These are phyloP conservation scores for Colletotrichum sp. DNA, from an alignment of 2,329 filamentous ascomycete genomes.

Conservation along the genomic window DNA sequence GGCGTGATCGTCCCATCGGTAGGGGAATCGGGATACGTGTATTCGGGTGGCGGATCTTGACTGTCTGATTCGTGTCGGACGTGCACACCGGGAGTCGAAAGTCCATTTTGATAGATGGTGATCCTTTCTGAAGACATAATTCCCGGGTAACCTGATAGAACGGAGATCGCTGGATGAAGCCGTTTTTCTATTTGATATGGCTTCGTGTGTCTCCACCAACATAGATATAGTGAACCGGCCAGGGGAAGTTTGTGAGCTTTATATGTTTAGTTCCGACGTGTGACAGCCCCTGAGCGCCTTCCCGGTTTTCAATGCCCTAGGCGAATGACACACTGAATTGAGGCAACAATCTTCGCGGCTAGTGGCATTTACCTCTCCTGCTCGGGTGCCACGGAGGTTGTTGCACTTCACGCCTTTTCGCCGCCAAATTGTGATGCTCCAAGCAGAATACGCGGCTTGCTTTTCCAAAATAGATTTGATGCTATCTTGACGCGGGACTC, in stretches of 20 bases:
- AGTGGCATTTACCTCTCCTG: neutral
- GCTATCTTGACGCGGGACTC: neutral
- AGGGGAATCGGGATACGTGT: neutral
- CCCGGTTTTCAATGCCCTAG: neutral
- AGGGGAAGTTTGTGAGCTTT: neutral
- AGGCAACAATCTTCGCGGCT: neutral
- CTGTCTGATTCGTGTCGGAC: neutral
- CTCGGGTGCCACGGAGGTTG: neutral
- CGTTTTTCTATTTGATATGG: neutral
- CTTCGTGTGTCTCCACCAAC: neutral
- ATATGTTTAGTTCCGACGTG: neutral
- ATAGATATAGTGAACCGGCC: neutral
- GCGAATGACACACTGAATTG: neutral
- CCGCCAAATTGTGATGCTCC: neutral
- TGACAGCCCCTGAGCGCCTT: neutral
- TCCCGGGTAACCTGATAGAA: neutral
- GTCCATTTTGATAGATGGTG: neutral
- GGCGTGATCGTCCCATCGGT: neutral
- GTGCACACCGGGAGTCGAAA: neutral
- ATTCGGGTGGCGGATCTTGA: neutral
- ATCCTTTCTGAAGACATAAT: neutral
- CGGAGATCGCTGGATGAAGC: neutral
- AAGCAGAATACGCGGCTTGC: neutral
- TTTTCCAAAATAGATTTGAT: neutral
- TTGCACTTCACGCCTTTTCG: neutral